These are phyloP conservation scores for Arachnopeziza araneosa DNA, from an alignment of 2,329 filamentous ascomycete species.

Conservation along the genomic window DNA sequence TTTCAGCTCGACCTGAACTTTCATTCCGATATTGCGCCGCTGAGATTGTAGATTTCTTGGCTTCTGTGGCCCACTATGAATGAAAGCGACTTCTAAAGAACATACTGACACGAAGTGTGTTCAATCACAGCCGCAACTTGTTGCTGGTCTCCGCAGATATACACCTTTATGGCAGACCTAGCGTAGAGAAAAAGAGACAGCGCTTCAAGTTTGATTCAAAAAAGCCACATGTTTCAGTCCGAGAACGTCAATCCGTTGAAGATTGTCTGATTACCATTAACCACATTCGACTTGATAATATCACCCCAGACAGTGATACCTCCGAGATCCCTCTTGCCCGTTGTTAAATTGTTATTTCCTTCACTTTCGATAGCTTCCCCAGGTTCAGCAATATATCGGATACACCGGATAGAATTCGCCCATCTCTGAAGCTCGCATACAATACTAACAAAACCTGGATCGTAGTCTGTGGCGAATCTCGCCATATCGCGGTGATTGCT, in stretches of 20 bases:
- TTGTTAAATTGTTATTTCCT: background rate
- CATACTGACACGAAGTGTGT: too few species aligned
- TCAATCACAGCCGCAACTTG: too few species aligned
- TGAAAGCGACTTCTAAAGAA: too few species aligned
- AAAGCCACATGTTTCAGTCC: background rate
- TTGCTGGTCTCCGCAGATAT: too few species aligned
- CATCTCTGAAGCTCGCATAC: conserved; percentile 4
- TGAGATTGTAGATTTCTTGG: too few species aligned
- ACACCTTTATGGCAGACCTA: too few species aligned
- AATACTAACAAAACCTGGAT: conserved; percentile 7
- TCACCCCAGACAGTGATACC: conserved; percentile 4
- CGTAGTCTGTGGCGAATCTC: conserved; percentile 21
- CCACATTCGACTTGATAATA: conserved; percentile 6
- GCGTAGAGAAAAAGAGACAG: too few species aligned
- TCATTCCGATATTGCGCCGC: too few species aligned
- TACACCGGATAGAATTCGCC: background rate
- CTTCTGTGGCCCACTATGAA: too few species aligned
- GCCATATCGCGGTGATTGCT: conserved; percentile 32
- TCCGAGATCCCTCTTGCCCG: background rate
- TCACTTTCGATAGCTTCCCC: background rate
- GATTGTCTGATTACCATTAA: conserved; percentile 3
- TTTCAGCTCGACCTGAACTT: too few species aligned
- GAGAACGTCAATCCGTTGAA: conserved; percentile 2
- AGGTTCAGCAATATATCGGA: background rate
- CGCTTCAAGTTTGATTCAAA: too few species aligned